A percentile compares a stretch with the other conserved stretches of the same genome.
These are phyloP conservation scores for Globisporangium spinosum DNA, from an alignment of 352 stramenopile genomes.

Conservation along the genomic window DNA sequence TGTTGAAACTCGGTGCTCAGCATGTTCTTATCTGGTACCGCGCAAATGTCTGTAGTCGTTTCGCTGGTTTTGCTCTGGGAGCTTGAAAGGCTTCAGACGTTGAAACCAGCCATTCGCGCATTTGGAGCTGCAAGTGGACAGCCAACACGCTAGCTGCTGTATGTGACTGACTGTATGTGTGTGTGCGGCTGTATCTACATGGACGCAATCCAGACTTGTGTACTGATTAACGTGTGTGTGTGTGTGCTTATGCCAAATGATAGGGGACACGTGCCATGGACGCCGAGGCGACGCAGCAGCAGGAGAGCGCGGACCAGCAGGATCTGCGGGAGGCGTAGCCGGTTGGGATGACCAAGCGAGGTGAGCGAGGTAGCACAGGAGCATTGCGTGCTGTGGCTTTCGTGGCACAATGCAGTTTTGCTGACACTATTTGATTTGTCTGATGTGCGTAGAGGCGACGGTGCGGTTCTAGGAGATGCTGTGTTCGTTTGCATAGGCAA, in stretches of 20 bases:
- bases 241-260: too few species aligned
- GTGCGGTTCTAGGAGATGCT: background rate
- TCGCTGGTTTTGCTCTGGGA: background rate
- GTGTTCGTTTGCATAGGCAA: background rate
- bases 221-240: background rate
- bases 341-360: constrained; percentile 7
- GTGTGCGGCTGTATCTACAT: background rate
- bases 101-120: background rate
- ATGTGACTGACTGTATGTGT: background rate
- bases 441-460: background rate
- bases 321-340: background rate
- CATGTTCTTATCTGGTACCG: too few species aligned
- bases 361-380: background rate
- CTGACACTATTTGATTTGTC: background rate
- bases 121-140: background rate
- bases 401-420: background rate
- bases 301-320: background rate
- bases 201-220: background rate
- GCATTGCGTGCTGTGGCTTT: background rate
- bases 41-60: background rate
- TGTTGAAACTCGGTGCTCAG: too few species aligned
- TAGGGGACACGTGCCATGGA: constrained; percentile 2
- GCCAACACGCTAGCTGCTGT: background rate
- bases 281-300: background rate
- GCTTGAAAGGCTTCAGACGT: background rate